Conservation (phyloP, 129 eudicot species). For the Mikania micrantha region DNA sequence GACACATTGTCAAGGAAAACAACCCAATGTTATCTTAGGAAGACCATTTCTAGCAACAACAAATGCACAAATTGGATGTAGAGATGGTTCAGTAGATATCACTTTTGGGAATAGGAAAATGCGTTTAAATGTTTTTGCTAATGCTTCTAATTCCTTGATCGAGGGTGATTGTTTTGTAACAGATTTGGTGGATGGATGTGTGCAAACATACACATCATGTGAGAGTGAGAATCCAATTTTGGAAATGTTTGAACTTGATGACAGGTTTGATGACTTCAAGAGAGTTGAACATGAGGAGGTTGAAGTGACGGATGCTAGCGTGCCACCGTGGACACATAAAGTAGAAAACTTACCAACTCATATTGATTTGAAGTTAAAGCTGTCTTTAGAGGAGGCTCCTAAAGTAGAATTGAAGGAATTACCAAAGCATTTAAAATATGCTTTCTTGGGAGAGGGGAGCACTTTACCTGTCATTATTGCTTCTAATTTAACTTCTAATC, state of each 20-base stretch:
- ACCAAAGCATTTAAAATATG: neutral
- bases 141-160: neutral
- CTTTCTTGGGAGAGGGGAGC: neutral
- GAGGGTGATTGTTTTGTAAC: neutral
- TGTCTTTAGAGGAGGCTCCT: neutral
- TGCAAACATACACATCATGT: too few species aligned
- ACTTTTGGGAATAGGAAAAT: neutral
- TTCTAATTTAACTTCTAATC: neutral
- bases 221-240: neutral
- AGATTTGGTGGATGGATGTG: neutral
- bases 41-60: neutral
- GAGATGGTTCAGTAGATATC: neutral
- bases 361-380: neutral
- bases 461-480: neutral
- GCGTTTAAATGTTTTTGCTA: neutral
- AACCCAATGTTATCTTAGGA: too few species aligned
- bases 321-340: neutral
- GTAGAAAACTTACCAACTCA: neutral
- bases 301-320: neutral
- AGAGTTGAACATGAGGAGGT: too few species aligned
- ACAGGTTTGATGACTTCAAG: neutral
- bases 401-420: too few species aligned
- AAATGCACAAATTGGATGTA: neutral
- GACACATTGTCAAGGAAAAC: neutral
- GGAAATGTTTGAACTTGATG: neutral